Conservation (phyloP, 257 asterid species). For the Capsicum baccatum region DNA sequence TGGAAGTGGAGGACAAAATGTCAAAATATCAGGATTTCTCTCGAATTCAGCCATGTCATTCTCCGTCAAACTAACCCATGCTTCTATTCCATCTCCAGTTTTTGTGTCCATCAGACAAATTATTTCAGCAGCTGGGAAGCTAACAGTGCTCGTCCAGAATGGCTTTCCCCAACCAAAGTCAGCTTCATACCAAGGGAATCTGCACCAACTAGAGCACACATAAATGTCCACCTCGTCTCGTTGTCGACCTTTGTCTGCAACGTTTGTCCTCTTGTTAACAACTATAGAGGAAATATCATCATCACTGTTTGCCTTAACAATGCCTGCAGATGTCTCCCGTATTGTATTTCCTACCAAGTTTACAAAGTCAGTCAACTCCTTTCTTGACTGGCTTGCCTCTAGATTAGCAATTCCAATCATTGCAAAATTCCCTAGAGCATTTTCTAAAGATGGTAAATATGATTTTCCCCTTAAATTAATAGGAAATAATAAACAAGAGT, state of each 20-base stretch:
- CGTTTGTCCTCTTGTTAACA: not conserved
- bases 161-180: constrained; percentile 59
- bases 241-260: not conserved
- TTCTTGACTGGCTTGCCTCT: constrained; percentile 18
- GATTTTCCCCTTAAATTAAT: not conserved
- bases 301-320: not conserved
- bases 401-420: not conserved
- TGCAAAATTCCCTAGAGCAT: not conserved
- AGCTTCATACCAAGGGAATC: constrained; percentile 34
- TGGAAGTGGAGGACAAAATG: not conserved
- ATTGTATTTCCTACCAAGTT: not conserved
- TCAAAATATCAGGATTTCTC: constrained; percentile 3
- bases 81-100: constrained; percentile 41
- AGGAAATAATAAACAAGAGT: not conserved
- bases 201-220: constrained; percentile 41
- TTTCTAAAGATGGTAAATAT: not conserved
- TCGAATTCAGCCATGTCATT: constrained; percentile 33
- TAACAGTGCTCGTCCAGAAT: not conserved
- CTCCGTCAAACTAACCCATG: constrained; percentile 32
- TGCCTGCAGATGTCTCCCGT: not conserved
- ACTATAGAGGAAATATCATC: constrained; percentile 21
- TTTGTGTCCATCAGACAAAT: constrained; percentile 24
- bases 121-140: not conserved
- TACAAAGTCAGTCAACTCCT: not conserved
- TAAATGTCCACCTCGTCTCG: not conserved